These are phyloP conservation scores for Colletotrichum somersetense DNA, from an alignment of 2,329 filamentous ascomycete genomes.

Conservation along the genomic window DNA sequence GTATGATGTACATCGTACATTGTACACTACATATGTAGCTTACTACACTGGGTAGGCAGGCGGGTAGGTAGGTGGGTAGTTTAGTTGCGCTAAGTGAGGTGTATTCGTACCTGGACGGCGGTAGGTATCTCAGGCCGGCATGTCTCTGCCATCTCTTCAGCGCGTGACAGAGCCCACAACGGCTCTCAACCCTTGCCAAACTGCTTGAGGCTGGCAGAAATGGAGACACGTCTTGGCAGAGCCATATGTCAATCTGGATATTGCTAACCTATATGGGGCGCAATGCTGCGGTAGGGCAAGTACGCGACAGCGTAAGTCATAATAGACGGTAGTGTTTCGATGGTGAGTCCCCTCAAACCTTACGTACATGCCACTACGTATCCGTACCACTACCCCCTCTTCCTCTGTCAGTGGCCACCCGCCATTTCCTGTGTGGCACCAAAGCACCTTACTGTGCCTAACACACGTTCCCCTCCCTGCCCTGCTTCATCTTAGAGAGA, in stretches of 20 bases:
- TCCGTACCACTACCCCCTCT: constrained; percentile 6
- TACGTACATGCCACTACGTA: constrained; percentile 33
- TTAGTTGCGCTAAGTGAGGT: constrained; percentile 3
- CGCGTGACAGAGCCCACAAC: constrained; percentile 23
- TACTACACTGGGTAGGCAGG: too few species aligned
- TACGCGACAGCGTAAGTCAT: constrained; percentile 29
- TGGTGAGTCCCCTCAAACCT: constrained; percentile 38
- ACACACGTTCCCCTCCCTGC: constrained; percentile 27
- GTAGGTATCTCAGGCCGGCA: background rate
- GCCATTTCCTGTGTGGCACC: constrained; percentile 5
- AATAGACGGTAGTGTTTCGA: constrained; percentile 38
- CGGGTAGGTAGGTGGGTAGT: too few species aligned
- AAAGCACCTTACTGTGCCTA: constrained; percentile 15
- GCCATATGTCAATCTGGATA: constrained; percentile 40
- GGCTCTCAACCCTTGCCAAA: constrained; percentile 25
- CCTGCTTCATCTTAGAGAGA: constrained; percentile 20
- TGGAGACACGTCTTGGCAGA: constrained; percentile 37
- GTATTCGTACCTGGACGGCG: background rate
- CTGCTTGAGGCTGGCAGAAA: constrained; percentile 28
- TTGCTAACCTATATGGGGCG: constrained; percentile 26
- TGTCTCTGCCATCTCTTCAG: constrained; percentile 25
- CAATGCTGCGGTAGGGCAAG: constrained; percentile 24
- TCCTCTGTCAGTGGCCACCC: constrained; percentile 12
- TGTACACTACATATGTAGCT: too few species aligned
- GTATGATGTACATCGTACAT: background rate